Conservation (phyloP, 192 early-diverging fungal genomes). For the Entophlyctis luteolus region DNA sequence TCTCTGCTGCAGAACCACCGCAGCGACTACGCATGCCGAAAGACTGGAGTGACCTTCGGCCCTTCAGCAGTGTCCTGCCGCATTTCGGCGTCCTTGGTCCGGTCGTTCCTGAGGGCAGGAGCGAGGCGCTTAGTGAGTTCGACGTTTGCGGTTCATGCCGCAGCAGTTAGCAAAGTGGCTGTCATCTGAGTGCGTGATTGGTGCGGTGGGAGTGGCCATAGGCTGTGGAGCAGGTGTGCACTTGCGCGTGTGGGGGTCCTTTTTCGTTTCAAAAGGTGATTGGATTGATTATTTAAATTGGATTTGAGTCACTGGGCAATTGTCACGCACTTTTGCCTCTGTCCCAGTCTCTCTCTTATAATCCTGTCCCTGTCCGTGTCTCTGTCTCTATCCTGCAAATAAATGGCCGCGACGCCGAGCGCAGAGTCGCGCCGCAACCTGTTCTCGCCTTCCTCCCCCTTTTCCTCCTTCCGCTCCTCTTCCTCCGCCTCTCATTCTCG, state of each 20-base stretch:
- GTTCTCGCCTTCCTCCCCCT: not conserved
- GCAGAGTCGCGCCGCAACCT: not conserved
- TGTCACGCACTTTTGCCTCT: too few species aligned
- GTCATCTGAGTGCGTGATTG: not conserved
- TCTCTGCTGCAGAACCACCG: slow-evolving; percentile 7
- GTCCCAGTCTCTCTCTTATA: not conserved
- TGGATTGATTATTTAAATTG: too few species aligned
- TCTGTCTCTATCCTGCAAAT: too few species aligned
- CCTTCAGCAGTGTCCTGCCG: slow-evolving; percentile 13
- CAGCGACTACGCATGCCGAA: not conserved
- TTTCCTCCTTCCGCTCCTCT: not conserved
- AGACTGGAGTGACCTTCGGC: not conserved
- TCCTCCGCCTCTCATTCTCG: too few species aligned
- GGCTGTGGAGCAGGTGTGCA: not conserved
- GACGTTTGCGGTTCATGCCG: not conserved
- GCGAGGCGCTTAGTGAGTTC: not conserved
- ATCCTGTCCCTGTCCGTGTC: not conserved
- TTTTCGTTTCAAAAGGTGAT: too few species aligned
- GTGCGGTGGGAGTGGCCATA: not conserved
- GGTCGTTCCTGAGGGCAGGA: not conserved
- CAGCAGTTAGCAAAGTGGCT: not conserved
- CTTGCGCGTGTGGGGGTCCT: too few species aligned
- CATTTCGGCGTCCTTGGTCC: not conserved
- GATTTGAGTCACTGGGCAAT: too few species aligned
- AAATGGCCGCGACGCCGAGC: too few species aligned